A percentile compares a stretch with the other conserved stretches of the same genome.
phyloP scores from a whole-genome alignment of 345 rosid species.

The Sapria himalayana region DNA sequence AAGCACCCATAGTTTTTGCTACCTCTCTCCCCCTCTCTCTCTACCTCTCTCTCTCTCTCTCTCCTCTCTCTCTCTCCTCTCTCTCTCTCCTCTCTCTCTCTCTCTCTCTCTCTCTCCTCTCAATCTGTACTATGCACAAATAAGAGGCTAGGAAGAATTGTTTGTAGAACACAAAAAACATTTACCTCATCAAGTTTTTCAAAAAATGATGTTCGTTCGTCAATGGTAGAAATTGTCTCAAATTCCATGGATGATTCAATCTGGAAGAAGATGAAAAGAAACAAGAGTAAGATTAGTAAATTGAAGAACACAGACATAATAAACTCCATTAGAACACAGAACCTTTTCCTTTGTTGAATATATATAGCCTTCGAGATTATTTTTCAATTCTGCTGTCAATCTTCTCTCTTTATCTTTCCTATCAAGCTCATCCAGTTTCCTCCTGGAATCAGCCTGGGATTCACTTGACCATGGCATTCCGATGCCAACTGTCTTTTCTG shows the following conservation, averaged over 20 bases:
- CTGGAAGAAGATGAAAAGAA: slow-evolving; percentile 18
- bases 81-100: too few species aligned
- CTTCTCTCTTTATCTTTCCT: slow-evolving; percentile 76
- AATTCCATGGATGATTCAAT: slow-evolving; percentile 52
- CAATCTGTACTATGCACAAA: too few species aligned
- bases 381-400: slow-evolving; percentile 85
- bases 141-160: neutral
- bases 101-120: too few species aligned
- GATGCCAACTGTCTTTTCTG: slow-evolving; percentile 62
- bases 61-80: too few species aligned
- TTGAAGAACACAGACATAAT: neutral
- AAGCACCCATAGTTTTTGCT: too few species aligned
- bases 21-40: too few species aligned
- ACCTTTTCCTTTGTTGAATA: slow-evolving; percentile 96
- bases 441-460: slow-evolving; percentile 43
- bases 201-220: slow-evolving; percentile 57
- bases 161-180: neutral
- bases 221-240: slow-evolving; percentile 48
- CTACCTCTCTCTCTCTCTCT: too few species aligned
- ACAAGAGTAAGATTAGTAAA: slow-evolving; percentile 1
- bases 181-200: slow-evolving; percentile 83
- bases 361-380: slow-evolving; percentile 80
- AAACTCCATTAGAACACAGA: neutral
- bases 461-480: slow-evolving; percentile 53
- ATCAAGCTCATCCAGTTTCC: slow-evolving; percentile 56